A percentile compares a stretch with the other conserved stretches of the same genome.
These are phyloP conservation scores for Sporothrix mexicana DNA, from an alignment of 2,329 filamentous ascomycete genomes.

Conservation along the genomic window DNA sequence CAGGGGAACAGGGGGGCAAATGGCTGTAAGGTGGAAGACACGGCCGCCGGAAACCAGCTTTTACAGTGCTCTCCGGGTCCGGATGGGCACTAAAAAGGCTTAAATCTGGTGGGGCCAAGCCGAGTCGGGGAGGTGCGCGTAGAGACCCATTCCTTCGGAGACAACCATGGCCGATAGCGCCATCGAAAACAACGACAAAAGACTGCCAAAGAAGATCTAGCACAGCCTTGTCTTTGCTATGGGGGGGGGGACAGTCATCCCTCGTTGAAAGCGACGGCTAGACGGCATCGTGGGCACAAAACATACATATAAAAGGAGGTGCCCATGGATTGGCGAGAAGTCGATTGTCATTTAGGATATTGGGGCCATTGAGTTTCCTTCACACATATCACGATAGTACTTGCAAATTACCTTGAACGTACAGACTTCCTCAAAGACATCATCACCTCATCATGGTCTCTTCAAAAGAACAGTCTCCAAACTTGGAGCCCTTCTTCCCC, in stretches of 20 bases:
- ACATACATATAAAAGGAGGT: too few relatives aligned
- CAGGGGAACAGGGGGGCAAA: too few relatives aligned
- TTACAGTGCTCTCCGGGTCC: not conserved
- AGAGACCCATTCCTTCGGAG: not conserved
- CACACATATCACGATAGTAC: too few relatives aligned
- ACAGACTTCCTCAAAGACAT: too few relatives aligned
- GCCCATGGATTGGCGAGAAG: too few relatives aligned
- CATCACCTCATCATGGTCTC: constrained; percentile 19
- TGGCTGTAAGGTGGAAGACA: too few relatives aligned
- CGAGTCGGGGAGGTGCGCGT: not conserved
- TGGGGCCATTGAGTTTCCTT: too few relatives aligned
- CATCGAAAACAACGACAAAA: not conserved
- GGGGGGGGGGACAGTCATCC: not conserved
- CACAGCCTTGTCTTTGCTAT: constrained; percentile 3
- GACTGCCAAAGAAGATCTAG: not conserved
- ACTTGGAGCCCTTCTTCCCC: constrained; percentile 25
- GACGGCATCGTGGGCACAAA: not conserved
- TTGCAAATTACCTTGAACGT: too few relatives aligned
- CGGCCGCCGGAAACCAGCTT: not conserved
- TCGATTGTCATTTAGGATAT: too few relatives aligned
- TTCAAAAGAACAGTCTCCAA: constrained; percentile 31
- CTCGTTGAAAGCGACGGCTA: not conserved
- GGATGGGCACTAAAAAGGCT: constrained; percentile 6
- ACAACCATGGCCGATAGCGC: not conserved
- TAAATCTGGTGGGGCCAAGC: not conserved